Base-by-base conservation (phyloP, 2,329 filamentous ascomycete species). In the Alternaria viburni region DNA sequence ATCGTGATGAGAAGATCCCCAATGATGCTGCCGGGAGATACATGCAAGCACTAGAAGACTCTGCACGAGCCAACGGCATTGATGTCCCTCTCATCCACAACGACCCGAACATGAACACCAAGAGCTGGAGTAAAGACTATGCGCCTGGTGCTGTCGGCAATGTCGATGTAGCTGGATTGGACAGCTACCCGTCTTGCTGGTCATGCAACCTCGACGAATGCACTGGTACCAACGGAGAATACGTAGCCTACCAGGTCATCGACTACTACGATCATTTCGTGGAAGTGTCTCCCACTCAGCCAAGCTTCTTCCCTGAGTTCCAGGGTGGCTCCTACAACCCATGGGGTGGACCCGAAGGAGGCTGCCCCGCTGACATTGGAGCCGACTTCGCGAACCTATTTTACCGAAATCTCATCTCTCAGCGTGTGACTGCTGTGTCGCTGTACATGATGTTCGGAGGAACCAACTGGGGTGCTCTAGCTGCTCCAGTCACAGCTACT, bases 361-460 rank as follows among this genome's bases (percentile, higher is more conserved):
- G 85, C 4, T 88, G 87, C 47, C 81, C 83, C 0, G 78, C 77
- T 2, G 84, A 88, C 46, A 87, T 86, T 17, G 86, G 86, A 2
- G 81, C 85, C 0, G 85, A 88, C 50, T 90, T 88, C 67, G 88
- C 86, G 1, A 89, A 90, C 60, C 74, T 90, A 4, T 90, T 88
- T 77, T 90, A 90, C 73, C 83, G 87, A 11, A 85, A 89, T 70
- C 84, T 89, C 57, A 85, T 90, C 25, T 86, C 83, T 25, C 86
- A 90, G 68, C 81, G 86, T 1, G 83, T 89, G 4, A 88, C 86
- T 0, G 86, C 86, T 0, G 83, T 89, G 58, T 88, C 84, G 28
- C 75, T 90, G 2, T 90, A 90, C 72, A 90, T 90, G 87, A 78
- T 88, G 55, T 90, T 85, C 56, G 88, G 88, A 5, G 88, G 88